Evolutionary conservation across 768 basidiomycete genomes (phyloP).

Genomic region (Pulveroboletus sp.): DNA sequence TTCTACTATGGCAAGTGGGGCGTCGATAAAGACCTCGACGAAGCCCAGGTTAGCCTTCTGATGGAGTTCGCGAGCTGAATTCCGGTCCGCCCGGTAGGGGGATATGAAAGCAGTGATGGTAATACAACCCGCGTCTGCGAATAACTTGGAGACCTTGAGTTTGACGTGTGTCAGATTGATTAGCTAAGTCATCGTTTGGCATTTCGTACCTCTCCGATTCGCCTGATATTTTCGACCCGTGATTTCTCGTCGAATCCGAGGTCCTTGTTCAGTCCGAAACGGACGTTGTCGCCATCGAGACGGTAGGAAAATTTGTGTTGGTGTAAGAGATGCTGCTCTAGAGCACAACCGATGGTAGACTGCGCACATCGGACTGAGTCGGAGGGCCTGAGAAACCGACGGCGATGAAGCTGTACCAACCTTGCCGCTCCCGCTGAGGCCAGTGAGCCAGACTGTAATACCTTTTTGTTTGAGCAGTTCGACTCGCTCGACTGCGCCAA

Average conservation of each 20-base stretch:
- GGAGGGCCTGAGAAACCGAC: neutral
- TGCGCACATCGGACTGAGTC: conserved; percentile 31
- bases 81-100: conserved; percentile 88
- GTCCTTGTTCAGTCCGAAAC: conserved; percentile 96
- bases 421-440: conserved; percentile 93
- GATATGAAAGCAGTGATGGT: conserved; percentile 97
- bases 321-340: conserved; percentile 93
- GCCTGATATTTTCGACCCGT: conserved; percentile 91
- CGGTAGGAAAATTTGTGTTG: conserved; percentile 83
- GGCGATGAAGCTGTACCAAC: conserved; percentile 35
- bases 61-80: conserved; percentile 79
- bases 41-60: conserved; percentile 70
- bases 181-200: neutral
- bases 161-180: conserved; percentile 13
- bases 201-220: conserved; percentile 82
- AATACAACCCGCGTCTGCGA: conserved; percentile 83
- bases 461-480: conserved; percentile 74
- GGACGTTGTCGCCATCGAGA: conserved; percentile 93
- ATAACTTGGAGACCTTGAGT: conserved; percentile 84
- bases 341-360: conserved; percentile 96
- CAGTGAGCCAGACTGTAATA: conserved; percentile 94
- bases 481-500: conserved; percentile 62
- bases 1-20: conserved; percentile 84
- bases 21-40: conserved; percentile 93
- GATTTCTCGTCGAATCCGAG: conserved; percentile 91